Percentiles rank a stretch among this genome's conserved stretches.
Evolutionary conservation across 768 basidiomycete genomes (phyloP).

Genomic region (Mycena olivaceomarginata): DNA sequence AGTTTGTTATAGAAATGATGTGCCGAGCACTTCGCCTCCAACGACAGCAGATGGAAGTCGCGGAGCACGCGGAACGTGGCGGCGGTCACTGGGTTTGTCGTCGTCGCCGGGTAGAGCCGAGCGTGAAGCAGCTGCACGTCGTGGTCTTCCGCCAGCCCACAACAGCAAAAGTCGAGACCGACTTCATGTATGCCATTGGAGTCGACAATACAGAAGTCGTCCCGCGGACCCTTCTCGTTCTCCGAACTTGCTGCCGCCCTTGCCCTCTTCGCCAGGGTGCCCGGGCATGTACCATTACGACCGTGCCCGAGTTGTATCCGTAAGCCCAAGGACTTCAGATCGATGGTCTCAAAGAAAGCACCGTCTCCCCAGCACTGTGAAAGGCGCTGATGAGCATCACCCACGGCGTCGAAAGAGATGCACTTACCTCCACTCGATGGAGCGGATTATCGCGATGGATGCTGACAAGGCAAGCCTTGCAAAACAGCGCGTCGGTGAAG

Average conservation of each 20-base stretch:
- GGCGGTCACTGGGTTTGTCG: slow-evolving; percentile 26
- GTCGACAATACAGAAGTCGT: slow-evolving; percentile 23
- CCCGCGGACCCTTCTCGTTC: background rate
- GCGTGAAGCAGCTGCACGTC: slow-evolving; percentile 37
- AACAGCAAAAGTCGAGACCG: slow-evolving; percentile 40
- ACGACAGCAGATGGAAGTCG: slow-evolving; percentile 27
- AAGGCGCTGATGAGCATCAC: too few relatives aligned
- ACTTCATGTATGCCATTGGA: slow-evolving; percentile 39
- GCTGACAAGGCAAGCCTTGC: background rate
- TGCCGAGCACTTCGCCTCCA: slow-evolving; percentile 38
- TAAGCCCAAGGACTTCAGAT: slow-evolving; percentile 1
- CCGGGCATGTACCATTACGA: background rate
- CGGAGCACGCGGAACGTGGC: slow-evolving; percentile 26
- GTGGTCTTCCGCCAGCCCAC: background rate
- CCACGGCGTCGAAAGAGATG: too few relatives aligned
- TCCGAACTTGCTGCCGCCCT: background rate
- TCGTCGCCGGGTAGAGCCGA: slow-evolving; percentile 38
- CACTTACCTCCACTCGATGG: slow-evolving; percentile 15
- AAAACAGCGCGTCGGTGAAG: background rate
- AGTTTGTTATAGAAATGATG: slow-evolving; percentile 45
- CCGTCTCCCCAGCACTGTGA: too few relatives aligned
- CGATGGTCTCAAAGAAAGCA: background rate
- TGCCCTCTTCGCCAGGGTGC: slow-evolving; percentile 1
- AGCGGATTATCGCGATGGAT: background rate
- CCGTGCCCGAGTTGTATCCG: slow-evolving; percentile 30